Percentiles rank a stretch among this genome's conserved stretches.
These are phyloP conservation scores for Colletotrichum sp. DNA, from an alignment of 2,329 filamentous ascomycete genomes.

Conservation along the genomic window DNA sequence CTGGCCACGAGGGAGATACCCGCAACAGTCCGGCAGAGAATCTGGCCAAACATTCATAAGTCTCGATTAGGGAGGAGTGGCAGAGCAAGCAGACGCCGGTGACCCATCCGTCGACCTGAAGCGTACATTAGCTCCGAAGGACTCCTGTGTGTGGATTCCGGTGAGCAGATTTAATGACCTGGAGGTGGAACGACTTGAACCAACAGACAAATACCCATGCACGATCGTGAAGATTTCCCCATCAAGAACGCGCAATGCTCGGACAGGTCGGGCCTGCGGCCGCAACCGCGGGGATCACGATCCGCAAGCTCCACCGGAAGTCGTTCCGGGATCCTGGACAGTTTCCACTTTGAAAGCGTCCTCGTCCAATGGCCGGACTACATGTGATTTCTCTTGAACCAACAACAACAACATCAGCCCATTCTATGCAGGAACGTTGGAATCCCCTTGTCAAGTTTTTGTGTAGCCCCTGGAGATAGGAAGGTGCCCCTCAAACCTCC, in stretches of 20 bases:
- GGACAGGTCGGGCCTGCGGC: background rate
- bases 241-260: background rate
- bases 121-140: background rate
- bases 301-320: background rate
- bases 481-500: background rate
- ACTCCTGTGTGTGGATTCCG: background rate
- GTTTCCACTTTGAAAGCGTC: background rate
- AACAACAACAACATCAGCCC: background rate
- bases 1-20: accelerated
- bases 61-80: background rate
- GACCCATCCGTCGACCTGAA: background rate
- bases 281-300: background rate
- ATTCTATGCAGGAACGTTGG: background rate
- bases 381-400: background rate
- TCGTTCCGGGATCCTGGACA: background rate
- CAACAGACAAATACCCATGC: background rate
- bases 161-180: background rate
- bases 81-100: background rate
- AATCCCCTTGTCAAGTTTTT: background rate
- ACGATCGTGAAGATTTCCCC: background rate
- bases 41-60: background rate
- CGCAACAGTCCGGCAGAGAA: background rate
- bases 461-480: background rate
- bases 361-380: background rate
- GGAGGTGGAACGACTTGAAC: background rate